A percentile compares a stretch with the other conserved stretches of the same genome.
Evolutionary conservation across 2,329 filamentous ascomycete genomes (phyloP).

Genomic region (Claviceps sp.): DNA sequence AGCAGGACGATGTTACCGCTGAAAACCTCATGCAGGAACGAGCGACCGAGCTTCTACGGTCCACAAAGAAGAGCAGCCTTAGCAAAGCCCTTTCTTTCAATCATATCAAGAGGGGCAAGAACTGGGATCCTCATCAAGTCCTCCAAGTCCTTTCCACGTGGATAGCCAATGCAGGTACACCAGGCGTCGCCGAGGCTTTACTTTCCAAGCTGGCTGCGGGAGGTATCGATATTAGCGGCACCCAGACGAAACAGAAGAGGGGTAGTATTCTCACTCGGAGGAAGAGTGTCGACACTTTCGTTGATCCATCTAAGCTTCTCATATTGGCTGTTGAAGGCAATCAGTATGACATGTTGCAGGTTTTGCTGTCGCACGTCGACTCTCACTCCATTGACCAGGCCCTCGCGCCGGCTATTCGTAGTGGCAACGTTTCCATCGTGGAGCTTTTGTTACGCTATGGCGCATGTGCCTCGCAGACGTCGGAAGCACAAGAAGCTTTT

Average conservation of each 20-base stretch:
- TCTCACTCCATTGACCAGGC: constrained; percentile 34
- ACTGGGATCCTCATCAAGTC: constrained; percentile 39
- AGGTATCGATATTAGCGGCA: constrained; percentile 38
- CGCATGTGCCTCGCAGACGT: constrained; percentile 31
- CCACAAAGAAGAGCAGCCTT: constrained; percentile 25
- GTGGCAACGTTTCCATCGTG: constrained; percentile 28
- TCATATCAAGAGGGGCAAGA: constrained; percentile 32
- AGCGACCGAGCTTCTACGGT: constrained; percentile 20
- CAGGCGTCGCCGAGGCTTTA: constrained; percentile 43
- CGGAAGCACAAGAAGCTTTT: constrained; percentile 40
- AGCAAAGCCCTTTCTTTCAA: constrained; percentile 24
- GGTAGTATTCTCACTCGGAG: constrained; percentile 32
- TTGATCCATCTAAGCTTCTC: constrained; percentile 36
- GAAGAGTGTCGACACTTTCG: constrained; percentile 34
- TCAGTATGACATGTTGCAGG: constrained; percentile 38
- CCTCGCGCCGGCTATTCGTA: constrained; percentile 34
- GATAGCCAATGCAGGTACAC: constrained; percentile 33
- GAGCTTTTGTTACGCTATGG: constrained; percentile 38
- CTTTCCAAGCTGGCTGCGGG: constrained; percentile 34
- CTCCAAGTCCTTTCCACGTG: constrained; percentile 37
- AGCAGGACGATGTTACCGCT: constrained; percentile 37
- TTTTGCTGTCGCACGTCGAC: constrained; percentile 41
- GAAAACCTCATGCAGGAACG: constrained; percentile 40
- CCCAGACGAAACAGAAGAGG: constrained; percentile 29
- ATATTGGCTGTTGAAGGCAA: constrained; percentile 36